A percentile compares a stretch with the other conserved stretches of the same genome.
Evolutionary conservation across 495 filamentous ascomycete species (phyloP).

Genomic region (Monascus purpureus): DNA sequence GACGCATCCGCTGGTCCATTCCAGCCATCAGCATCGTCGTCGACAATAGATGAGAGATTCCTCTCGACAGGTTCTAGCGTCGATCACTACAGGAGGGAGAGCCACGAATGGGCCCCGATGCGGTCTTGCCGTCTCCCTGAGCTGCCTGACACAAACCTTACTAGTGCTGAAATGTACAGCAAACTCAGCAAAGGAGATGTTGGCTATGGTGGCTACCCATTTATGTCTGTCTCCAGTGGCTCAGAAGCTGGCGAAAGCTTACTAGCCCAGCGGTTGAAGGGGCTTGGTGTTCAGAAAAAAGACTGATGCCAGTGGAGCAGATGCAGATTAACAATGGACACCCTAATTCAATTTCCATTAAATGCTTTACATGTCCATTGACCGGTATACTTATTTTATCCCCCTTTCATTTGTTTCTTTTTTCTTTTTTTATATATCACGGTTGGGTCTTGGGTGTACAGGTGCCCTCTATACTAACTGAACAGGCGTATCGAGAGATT

Average conservation of each 20-base stretch:
- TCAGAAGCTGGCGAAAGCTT: constrained; percentile 37
- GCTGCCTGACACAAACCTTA: constrained; percentile 2
- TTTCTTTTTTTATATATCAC: no score
- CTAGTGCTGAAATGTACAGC: constrained; percentile 35
- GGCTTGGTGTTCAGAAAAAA: constrained; percentile 30
- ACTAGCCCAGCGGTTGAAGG: constrained; percentile 38
- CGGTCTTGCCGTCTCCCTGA: constrained; percentile 4
- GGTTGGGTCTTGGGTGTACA: no score
- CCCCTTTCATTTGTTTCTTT: no score
- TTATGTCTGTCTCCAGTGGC: constrained; percentile 17
- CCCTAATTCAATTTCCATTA: no score
- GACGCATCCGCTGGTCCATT: background rate
- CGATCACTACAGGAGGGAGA: constrained; percentile 10
- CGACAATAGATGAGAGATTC: background rate
- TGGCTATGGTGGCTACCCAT: constrained; percentile 49
- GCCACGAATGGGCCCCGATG: constrained; percentile 12
- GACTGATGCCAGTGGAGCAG: constrained; percentile 8
- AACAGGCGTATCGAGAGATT: no score
- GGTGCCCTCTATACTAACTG: no score
- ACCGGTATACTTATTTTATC: no score
- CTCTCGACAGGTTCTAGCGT: no score
- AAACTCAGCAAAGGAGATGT: constrained; percentile 55
- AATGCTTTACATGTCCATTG: no score
- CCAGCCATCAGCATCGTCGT: background rate
- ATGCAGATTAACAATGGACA: background rate